Evolutionary conservation across 768 basidiomycete species (phyloP), one percentile per base, ranked within the genome.

Genomic region (Pleurotus giganteus): DNA sequence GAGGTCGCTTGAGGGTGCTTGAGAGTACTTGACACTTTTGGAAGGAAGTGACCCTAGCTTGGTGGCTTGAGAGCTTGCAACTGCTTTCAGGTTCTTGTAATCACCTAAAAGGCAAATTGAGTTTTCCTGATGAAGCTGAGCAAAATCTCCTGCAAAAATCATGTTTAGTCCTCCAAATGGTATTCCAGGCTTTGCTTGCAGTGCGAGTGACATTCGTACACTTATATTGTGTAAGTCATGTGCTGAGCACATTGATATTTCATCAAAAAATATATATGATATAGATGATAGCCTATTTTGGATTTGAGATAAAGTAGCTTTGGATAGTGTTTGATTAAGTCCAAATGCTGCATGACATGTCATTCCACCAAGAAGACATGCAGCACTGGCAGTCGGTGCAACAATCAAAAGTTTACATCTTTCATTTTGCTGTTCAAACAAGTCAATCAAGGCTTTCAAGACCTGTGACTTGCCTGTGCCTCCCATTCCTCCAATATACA

Each of bases 191-290:
- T 52, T 46, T 2, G 32, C n/a, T 15, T 61, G 55, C n/a, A 61
- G 58, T 3, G 65, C 58, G 12, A 54, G 52, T 8, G 61, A 57
- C 15, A 74, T 58, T n/a, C 58, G 58, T 2, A 58, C 56, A 57
- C 64, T 64, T 2, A 75, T 73, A 1, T 50, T 53, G 53, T 70
- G 69, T 32, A 75, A 31, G 28, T 69, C 66, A 19, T 45, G 21
- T 37, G 69, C 70, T 0, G 65, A 65, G 0, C 74, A 31, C 77
- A 78, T 78, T 0, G 74, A 76, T 0, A 76, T 63, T 52, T 77
- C 74, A 65, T 77, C 71, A 7, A 75, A 47, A 27, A 76, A 74
- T 0, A 77, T 53, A 60, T 73, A 72, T 4, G 71, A 62, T 1
- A 73, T 66, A 19, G 63, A 60, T 28, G 54, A 15, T 4, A 65